A percentile compares a stretch with the other conserved stretches of the same genome.
Conservation (phyloP, 2,329 filamentous ascomycete genomes). For the Leptographium wingfieldii region DNA sequence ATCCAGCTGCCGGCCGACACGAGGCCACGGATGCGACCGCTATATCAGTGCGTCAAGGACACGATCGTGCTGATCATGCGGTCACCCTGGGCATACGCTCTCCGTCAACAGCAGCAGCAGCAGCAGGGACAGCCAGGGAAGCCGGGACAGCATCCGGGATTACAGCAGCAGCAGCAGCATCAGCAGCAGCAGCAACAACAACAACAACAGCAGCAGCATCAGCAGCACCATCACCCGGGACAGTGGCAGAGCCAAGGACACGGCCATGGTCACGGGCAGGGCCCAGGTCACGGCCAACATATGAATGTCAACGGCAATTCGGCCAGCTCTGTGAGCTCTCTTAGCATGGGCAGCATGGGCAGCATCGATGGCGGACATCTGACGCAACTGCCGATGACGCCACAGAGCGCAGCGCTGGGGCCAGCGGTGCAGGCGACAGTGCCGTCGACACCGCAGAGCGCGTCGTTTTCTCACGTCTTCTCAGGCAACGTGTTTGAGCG, state of each 20-base stretch:
- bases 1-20: slow-evolving; percentile 52
- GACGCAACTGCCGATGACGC: slow-evolving; percentile 60
- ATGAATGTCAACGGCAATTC: too few relatives aligned
- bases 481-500: slow-evolving; percentile 47
- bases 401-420: slow-evolving; percentile 76
- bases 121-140: too few relatives aligned
- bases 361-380: slow-evolving; percentile 6
- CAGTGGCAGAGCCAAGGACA: too few relatives aligned
- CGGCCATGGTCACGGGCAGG: too few relatives aligned
- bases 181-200: too few relatives aligned
- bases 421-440: slow-evolving; percentile 85
- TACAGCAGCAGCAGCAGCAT: too few relatives aligned
- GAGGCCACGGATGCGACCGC: slow-evolving; percentile 59
- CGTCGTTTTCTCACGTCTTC: slow-evolving; percentile 41
- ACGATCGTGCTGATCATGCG: slow-evolving; percentile 57
- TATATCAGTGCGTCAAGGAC: slow-evolving; percentile 75
- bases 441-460: slow-evolving; percentile 53
- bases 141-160: too few relatives aligned
- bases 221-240: too few relatives aligned
- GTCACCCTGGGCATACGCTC: slow-evolving; percentile 41
- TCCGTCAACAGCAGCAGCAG: slow-evolving; percentile 11
- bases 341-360: slow-evolving; percentile 4
- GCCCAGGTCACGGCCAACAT: too few relatives aligned
- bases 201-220: too few relatives aligned
- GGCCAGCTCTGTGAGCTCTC: slow-evolving; percentile 14